A percentile compares a stretch with the other conserved stretches of the same genome.
These are phyloP conservation scores for Rhododendron kiyosumense DNA, from an alignment of 148 eudicot genomes.

Conservation along the genomic window DNA sequence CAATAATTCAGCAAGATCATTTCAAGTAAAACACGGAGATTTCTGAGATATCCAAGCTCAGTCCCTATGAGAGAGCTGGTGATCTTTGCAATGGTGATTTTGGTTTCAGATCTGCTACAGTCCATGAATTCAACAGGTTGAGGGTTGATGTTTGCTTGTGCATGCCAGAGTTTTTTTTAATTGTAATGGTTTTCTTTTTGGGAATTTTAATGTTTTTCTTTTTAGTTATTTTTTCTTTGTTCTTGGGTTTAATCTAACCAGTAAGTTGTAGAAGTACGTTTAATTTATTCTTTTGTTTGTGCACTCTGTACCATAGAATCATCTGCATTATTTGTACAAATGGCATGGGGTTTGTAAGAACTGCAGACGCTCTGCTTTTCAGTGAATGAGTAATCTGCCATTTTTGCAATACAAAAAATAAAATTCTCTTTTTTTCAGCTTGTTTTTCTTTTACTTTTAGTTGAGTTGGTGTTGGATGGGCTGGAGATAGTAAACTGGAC, in stretches of 20 bases:
- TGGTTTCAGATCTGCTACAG: background rate
- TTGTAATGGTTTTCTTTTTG: background rate
- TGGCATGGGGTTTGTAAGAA: conserved; percentile 8
- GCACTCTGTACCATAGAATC: background rate
- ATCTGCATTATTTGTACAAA: conserved; percentile 4
- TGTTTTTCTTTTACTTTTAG: background rate
- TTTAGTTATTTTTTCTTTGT: background rate
- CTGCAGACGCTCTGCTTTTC: conserved; percentile 18
- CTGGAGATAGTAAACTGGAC: background rate
- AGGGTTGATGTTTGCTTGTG: background rate
- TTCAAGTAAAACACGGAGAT: conserved; percentile 26
- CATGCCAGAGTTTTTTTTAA: background rate
- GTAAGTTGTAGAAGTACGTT: background rate
- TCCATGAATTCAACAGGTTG: conserved; percentile 3
- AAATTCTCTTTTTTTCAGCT: background rate
- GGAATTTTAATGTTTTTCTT: background rate
- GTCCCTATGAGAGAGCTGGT: background rate
- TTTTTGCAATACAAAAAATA: background rate
- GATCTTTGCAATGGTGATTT: conserved; percentile 2
- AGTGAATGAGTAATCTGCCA: conserved; percentile 9
- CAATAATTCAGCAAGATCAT: conserved; percentile 43
- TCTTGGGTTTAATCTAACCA: background rate
- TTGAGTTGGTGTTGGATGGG: background rate
- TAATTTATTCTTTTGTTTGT: conserved; percentile 10
- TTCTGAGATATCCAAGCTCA: background rate